phyloP scores from a whole-genome alignment of 2,329 filamentous ascomycete species.

The Colletotrichum endophyticum region DNA sequence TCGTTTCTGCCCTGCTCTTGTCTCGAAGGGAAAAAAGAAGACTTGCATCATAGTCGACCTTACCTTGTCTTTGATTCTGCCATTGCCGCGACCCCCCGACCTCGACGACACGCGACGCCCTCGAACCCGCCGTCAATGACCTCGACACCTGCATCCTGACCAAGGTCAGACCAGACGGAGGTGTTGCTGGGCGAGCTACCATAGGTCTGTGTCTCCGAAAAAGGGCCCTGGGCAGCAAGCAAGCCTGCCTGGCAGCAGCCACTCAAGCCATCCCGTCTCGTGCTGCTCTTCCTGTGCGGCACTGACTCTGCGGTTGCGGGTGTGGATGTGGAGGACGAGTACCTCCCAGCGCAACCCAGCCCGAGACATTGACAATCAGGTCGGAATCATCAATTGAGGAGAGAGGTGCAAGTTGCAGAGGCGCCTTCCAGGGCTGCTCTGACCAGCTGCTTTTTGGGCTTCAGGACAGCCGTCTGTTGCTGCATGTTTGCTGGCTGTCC shows the following conservation, averaged over 20 bases:
- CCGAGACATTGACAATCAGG: slow-evolving; percentile 1
- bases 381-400: background rate
- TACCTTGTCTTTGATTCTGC: background rate
- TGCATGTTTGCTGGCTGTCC: background rate
- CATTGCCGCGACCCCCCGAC: background rate
- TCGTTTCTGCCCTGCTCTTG: slow-evolving; percentile 1
- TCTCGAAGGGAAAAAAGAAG: background rate
- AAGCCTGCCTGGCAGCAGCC: background rate
- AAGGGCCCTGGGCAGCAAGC: background rate
- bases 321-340: background rate
- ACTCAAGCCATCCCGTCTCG: background rate
- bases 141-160: slow-evolving; percentile 12
- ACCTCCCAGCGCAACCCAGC: slow-evolving; percentile 8
- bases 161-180: slow-evolving; percentile 5
- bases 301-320: background rate
- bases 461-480: background rate
- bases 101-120: background rate
- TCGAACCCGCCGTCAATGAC: slow-evolving; percentile 6
- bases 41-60: background rate
- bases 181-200: slow-evolving; percentile 39
- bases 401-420: background rate
- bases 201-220: slow-evolving; percentile 37
- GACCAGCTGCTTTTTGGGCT: background rate
- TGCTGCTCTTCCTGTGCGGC: background rate
- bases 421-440: background rate